Percentiles rank a stretch among this genome's conserved stretches.
Evolutionary conservation across 768 basidiomycete genomes (phyloP).

Genomic region (Boletus huronensis): DNA sequence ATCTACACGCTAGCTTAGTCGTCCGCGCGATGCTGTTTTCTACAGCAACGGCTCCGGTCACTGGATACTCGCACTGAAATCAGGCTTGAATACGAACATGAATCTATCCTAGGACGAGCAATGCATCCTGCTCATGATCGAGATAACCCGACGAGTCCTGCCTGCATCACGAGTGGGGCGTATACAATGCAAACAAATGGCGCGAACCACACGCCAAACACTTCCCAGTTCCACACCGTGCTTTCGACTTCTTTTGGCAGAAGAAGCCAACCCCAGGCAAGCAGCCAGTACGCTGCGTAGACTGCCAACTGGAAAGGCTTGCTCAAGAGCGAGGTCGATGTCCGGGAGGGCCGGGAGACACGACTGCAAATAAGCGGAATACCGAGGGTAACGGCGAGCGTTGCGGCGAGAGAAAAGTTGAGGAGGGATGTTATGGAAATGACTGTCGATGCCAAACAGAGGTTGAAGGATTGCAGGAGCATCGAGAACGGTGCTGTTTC

Average conservation of each 20-base stretch:
- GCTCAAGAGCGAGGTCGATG: conserved; percentile 27
- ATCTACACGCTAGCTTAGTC: neutral
- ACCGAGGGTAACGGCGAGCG: conserved; percentile 61
- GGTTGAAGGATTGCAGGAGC: conserved; percentile 68
- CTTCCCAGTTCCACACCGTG: conserved; percentile 73
- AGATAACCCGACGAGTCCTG: conserved; percentile 50
- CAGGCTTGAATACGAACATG: neutral
- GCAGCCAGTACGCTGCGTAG: conserved; percentile 40
- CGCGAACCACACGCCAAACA: conserved; percentile 78
- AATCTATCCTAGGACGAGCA: neutral
- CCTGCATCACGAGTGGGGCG: conserved; percentile 69
- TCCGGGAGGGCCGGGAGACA: conserved; percentile 24
- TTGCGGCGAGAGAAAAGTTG: conserved; percentile 87
- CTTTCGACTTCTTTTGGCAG: conserved; percentile 42
- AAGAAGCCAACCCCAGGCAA: conserved; percentile 60
- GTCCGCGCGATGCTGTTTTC: neutral
- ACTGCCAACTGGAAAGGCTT: neutral
- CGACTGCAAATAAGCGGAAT: conserved; percentile 55
- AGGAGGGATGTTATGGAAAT: conserved; percentile 84
- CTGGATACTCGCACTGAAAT: neutral
- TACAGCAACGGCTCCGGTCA: neutral
- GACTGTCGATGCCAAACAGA: conserved; percentile 81
- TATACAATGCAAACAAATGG: conserved; percentile 82
- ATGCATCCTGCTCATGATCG: neutral
- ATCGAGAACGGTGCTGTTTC: conserved; percentile 39